phyloP scores from a whole-genome alignment of 148 eudicot genomes.

The Rhododendron ovatum region DNA sequence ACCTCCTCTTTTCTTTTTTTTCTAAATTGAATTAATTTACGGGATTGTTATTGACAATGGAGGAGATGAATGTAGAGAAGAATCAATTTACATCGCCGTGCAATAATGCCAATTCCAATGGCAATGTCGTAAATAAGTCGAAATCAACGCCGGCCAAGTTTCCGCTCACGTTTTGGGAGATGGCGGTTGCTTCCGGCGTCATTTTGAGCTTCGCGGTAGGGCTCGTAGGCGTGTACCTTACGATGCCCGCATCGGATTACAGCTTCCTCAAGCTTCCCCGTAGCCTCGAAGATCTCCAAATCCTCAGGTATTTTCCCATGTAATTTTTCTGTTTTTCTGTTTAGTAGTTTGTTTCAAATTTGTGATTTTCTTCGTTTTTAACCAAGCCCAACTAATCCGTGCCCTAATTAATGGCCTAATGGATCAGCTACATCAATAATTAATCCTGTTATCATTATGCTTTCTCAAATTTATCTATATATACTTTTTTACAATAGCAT shows the following conservation, averaged over 20 bases:
- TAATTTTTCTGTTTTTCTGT: background rate
- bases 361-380: background rate
- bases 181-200: slow-evolving; percentile 51
- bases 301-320: slow-evolving; percentile 50
- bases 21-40: background rate
- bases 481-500: background rate
- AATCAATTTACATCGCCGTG: slow-evolving; percentile 17
- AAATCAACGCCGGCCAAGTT: slow-evolving; percentile 25
- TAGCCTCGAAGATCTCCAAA: slow-evolving; percentile 66
- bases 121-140: background rate
- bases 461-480: no score
- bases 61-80: slow-evolving; percentile 21
- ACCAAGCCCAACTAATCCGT: background rate
- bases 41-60: background rate
- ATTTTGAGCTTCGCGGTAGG: slow-evolving; percentile 55
- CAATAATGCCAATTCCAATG: slow-evolving; percentile 3
- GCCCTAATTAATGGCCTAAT: background rate
- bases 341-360: background rate
- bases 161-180: slow-evolving; percentile 71
- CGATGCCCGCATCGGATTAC: slow-evolving; percentile 93
- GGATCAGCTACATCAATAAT: background rate
- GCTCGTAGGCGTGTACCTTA: slow-evolving; percentile 63
- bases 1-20: background rate
- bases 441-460: no score
- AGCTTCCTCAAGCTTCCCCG: slow-evolving; percentile 93